Conservation (phyloP, 129 eudicot genomes). For the Smallanthus sonchifolius region DNA sequence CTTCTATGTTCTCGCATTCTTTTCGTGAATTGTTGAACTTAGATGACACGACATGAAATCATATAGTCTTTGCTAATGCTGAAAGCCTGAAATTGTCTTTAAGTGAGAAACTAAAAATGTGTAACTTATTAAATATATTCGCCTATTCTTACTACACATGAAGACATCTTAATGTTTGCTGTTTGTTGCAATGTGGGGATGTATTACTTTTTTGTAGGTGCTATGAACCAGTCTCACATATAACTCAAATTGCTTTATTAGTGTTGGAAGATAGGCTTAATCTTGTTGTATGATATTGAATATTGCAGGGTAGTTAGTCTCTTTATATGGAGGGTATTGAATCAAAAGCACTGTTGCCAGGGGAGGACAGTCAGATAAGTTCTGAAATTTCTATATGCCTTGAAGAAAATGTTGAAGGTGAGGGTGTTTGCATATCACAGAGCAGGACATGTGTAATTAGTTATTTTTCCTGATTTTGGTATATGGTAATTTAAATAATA, state of each 20-base stretch:
- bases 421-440: slow-evolving; percentile 8
- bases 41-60: background rate
- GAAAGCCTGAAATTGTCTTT: background rate
- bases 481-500: background rate
- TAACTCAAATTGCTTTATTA: background rate
- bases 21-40: background rate
- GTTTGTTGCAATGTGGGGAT: no score
- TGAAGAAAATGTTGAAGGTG: slow-evolving; percentile 59
- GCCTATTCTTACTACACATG: background rate
- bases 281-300: slow-evolving; percentile 7
- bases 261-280: background rate
- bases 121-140: background rate
- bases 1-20: background rate
- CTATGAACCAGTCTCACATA: background rate
- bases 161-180: background rate
- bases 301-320: slow-evolving; percentile 19
- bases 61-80: background rate
- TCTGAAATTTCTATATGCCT: slow-evolving; percentile 37
- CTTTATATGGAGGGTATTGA: slow-evolving; percentile 32
- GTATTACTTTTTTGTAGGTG: background rate
- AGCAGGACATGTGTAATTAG: background rate
- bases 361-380: slow-evolving; percentile 27
- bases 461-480: background rate
- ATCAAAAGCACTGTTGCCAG: slow-evolving; percentile 19
- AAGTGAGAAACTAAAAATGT: background rate